Conservation (phyloP, 1,139 yeast species). For the Protomyces arabidopsidicola region DNA sequence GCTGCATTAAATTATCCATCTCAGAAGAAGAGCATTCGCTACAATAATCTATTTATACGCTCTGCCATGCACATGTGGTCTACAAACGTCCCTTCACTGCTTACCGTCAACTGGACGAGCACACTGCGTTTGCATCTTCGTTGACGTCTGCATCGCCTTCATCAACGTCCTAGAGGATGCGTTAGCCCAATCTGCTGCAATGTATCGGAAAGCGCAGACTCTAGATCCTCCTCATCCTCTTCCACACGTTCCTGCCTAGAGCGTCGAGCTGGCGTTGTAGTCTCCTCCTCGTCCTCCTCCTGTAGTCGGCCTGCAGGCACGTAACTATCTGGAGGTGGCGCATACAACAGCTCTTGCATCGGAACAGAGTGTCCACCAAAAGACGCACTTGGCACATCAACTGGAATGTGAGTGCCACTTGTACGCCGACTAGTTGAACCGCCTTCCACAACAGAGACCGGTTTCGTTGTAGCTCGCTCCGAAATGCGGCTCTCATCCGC, state of each 20-base stretch:
- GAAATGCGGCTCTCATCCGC: neutral
- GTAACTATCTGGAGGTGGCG: conserved; percentile 15
- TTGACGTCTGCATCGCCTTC: neutral
- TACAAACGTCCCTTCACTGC: neutral
- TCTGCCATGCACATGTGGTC: neutral
- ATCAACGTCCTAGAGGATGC: neutral
- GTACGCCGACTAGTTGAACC: conserved; percentile 4
- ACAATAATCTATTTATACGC: neutral
- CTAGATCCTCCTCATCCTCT: neutral
- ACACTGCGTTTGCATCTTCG: neutral
- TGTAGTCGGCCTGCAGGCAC: neutral
- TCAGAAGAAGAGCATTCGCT: too few relatives aligned
- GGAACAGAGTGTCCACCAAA: conserved; percentile 5
- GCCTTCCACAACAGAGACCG: conserved; percentile 3
- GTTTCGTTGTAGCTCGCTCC: neutral
- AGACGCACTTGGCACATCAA: neutral
- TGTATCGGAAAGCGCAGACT: neutral
- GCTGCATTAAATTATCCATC: too few relatives aligned
- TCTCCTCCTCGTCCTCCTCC: neutral
- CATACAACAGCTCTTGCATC: conserved; percentile 14
- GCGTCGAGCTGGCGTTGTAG: too few relatives aligned
- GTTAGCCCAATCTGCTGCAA: too few relatives aligned
- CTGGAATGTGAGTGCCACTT: conserved; percentile 3
- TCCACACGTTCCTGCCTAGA: neutral
- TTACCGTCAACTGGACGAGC: neutral